Percentiles rank a stretch among this genome's conserved stretches.
Conservation (phyloP, 2,329 filamentous ascomycete species). For the Botrytis squamosa region DNA sequence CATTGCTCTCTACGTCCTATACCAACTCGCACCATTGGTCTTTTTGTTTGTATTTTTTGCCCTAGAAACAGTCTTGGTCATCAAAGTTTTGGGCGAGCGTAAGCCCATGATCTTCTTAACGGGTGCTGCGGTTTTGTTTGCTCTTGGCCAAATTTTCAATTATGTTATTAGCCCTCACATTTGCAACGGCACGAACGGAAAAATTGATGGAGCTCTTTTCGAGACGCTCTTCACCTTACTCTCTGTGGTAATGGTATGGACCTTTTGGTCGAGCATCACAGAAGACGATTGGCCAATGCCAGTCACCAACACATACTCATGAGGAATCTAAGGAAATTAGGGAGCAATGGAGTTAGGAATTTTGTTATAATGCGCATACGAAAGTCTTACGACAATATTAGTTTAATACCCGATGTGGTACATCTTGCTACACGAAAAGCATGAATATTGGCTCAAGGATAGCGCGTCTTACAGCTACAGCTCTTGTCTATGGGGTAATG, state of each 20-base stretch:
- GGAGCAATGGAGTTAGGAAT: conserved; percentile 35
- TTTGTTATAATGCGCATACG: conserved; percentile 31
- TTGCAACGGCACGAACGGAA: conserved; percentile 76
- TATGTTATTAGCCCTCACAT: conserved; percentile 91
- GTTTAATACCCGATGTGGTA: conserved; percentile 30
- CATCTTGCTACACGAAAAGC: conserved; percentile 29
- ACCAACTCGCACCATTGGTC: conserved; percentile 83
- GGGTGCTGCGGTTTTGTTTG: conserved; percentile 76
- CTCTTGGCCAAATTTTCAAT: conserved; percentile 91
- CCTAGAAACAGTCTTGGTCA: conserved; percentile 78
- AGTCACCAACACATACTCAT: conserved; percentile 37
- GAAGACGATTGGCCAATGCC: conserved; percentile 92
- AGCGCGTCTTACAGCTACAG: conserved; percentile 18
- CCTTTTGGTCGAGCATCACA: conserved; percentile 98
- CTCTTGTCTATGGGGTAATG: conserved; percentile 9
- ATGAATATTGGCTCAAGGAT: conserved; percentile 24
- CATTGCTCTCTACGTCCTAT: conserved; percentile 89
- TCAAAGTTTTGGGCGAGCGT: conserved; percentile 81
- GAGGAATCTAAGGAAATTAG: conserved; percentile 25
- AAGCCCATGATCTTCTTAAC: conserved; percentile 89
- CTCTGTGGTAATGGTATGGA: conserved; percentile 79
- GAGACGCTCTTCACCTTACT: conserved; percentile 89
- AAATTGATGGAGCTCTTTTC: conserved; percentile 91
- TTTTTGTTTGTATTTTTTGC: conserved; percentile 87
- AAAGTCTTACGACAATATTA: conserved; percentile 35